Evolutionary conservation across 345 rosid genomes (phyloP).

Genomic region (Crucihimalaya himalaica): DNA sequence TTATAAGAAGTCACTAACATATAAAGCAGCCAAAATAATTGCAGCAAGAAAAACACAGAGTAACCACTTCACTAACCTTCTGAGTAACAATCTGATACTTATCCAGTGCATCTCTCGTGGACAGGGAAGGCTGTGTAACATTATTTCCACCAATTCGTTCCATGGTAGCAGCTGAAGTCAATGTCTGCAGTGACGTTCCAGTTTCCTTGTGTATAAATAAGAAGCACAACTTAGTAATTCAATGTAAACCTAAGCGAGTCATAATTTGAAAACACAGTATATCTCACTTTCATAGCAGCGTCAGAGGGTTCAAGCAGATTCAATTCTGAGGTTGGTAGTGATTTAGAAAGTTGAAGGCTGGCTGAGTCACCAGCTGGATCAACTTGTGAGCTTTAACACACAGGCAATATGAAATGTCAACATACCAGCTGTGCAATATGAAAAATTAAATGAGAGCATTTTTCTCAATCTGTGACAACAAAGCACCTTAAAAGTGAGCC

Average conservation of each 20-base stretch:
- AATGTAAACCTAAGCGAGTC: conserved; percentile 11
- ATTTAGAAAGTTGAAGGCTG: conserved; percentile 48
- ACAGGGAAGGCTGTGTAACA: conserved; percentile 64
- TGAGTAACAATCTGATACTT: conserved; percentile 79
- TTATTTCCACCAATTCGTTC: conserved; percentile 68
- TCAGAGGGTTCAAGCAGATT: conserved; percentile 52
- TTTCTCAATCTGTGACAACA: not conserved
- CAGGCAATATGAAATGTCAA: conserved; percentile 42
- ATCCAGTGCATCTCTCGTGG: conserved; percentile 92
- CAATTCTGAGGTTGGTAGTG: conserved; percentile 54
- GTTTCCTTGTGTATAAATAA: conserved; percentile 44
- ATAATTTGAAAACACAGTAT: conserved; percentile 9
- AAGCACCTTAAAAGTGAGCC: conserved; percentile 60
- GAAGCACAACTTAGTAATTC: conserved; percentile 22
- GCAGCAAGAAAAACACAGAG: not conserved
- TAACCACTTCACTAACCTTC: conserved; percentile 54
- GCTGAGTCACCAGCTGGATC: conserved; percentile 56
- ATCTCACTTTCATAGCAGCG: conserved; percentile 51
- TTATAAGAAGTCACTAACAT: conserved; percentile 31
- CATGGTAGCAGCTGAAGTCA: conserved; percentile 53
- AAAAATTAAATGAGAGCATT: not conserved
- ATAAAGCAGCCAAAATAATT: not conserved
- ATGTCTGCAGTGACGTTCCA: conserved; percentile 52
- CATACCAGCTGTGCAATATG: conserved; percentile 12
- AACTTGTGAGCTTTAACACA: conserved; percentile 51